Conservation (phyloP, 352 stramenopile genomes). For the Blastocystis sp. region DNA sequence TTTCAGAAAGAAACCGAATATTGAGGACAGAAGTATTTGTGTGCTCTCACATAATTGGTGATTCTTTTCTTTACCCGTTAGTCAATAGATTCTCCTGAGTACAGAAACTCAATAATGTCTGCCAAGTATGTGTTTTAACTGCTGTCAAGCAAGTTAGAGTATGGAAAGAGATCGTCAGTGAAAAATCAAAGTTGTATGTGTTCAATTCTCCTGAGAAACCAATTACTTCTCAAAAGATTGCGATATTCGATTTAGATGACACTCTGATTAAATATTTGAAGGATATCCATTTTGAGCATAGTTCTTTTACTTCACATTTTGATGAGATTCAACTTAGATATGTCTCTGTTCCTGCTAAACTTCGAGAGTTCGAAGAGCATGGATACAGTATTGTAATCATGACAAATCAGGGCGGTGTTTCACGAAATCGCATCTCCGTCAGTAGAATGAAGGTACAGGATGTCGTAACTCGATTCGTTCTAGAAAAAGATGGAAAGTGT, state of each 20-base stretch:
- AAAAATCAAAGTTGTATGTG: neutral
- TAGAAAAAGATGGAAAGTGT: constrained; percentile 49
- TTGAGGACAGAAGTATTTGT: no score
- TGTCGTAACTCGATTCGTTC: neutral
- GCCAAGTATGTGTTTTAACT: neutral
- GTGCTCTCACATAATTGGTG: neutral
- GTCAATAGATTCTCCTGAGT: neutral
- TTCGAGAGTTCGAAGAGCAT: neutral
- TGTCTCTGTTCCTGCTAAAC: neutral
- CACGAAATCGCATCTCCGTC: neutral
- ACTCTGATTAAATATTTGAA: neutral
- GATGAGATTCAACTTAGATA: neutral
- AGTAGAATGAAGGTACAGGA: neutral
- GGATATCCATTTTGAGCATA: neutral
- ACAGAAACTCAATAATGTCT: neutral
- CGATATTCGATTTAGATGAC: constrained; percentile 45
- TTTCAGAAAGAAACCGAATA: no score
- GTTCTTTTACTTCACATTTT: neutral
- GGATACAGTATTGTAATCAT: constrained; percentile 8
- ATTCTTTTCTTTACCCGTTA: neutral
- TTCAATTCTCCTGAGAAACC: neutral
- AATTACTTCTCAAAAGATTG: neutral
- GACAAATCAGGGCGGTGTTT: constrained; percentile 7
- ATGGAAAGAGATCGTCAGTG: neutral
- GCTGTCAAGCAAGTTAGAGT: neutral